A percentile compares a stretch with the other conserved stretches of the same genome.
Evolutionary conservation across 1,284 basidiomycete species (phyloP).

Genomic region (Heimioporus retisporus): DNA sequence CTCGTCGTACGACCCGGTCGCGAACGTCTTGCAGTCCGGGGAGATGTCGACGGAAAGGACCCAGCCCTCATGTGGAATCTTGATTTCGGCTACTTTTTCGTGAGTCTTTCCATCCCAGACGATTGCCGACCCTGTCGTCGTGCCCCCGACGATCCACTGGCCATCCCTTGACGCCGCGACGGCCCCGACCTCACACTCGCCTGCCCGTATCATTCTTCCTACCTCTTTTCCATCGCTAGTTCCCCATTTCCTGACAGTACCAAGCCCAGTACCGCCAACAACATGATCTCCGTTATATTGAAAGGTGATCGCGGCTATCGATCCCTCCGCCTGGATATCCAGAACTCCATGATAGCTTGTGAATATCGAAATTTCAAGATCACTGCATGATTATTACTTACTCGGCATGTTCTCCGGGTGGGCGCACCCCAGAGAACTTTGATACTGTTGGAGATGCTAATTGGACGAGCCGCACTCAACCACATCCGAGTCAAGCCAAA

Average conservation of each 20-base stretch:
- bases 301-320: constrained; percentile 10
- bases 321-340: constrained; percentile 13
- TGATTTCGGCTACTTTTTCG: constrained; percentile 11
- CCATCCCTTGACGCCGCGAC: constrained; percentile 8
- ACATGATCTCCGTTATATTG: constrained; percentile 7
- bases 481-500: too few relatives aligned
- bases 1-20: constrained; percentile 15
- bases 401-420: constrained; percentile 3
- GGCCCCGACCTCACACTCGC: constrained; percentile 8
- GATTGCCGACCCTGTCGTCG: constrained; percentile 12
- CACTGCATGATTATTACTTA: neutral
- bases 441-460: too few relatives aligned
- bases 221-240: constrained; percentile 10
- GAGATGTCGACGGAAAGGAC: constrained; percentile 16
- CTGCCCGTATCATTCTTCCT: constrained; percentile 4
- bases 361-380: neutral
- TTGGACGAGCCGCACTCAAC: too few relatives aligned
- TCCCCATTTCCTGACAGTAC: constrained; percentile 10
- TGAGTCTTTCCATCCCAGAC: constrained; percentile 10
- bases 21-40: constrained; percentile 16
- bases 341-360: neutral
- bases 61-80: constrained; percentile 12
- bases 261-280: constrained; percentile 14
- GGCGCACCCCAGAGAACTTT: neutral
- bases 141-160: constrained; percentile 12